phyloP scores from a whole-genome alignment of 805 yeast genomes.

The Pichia eremophila region DNA sequence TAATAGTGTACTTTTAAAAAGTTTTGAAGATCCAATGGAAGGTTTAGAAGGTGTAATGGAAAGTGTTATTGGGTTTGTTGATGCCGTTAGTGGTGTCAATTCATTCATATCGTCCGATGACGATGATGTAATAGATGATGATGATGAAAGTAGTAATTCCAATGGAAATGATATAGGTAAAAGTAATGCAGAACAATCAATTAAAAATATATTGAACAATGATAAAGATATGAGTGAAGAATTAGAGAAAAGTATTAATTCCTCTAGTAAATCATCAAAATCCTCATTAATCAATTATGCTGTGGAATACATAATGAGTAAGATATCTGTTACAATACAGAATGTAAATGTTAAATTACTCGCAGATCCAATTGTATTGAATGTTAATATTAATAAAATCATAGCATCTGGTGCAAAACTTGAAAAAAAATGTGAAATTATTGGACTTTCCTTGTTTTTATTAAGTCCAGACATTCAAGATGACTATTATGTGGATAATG shows the following conservation, averaged over 20 bases:
- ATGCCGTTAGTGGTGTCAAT: conserved; percentile 24
- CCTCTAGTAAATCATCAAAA: conserved; percentile 9
- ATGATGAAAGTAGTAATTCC: conserved; percentile 7
- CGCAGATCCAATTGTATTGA: conserved; percentile 34
- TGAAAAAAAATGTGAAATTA: conserved; percentile 30
- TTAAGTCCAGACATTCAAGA: conserved; percentile 31
- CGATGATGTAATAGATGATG: conserved; percentile 21
- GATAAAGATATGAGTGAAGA: conserved; percentile 1
- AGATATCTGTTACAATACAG: conserved; percentile 41
- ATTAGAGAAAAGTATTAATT: conserved; percentile 5
- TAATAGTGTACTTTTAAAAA: conserved; percentile 3
- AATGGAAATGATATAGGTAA: not conserved
- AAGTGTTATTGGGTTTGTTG: conserved; percentile 38
- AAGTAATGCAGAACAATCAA: not conserved
- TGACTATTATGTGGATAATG: conserved; percentile 1
- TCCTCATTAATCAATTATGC: conserved; percentile 33
- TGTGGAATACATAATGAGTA: conserved; percentile 56
- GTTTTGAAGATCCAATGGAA: conserved; percentile 6
- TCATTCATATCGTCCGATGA: not conserved
- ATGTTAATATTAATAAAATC: conserved; percentile 25
- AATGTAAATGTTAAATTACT: conserved; percentile 40
- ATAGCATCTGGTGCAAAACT: conserved; percentile 37
- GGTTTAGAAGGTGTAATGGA: conserved; percentile 66
- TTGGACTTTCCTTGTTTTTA: conserved; percentile 32
- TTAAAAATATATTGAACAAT: conserved; percentile 1